A percentile compares a stretch with the other conserved stretches of the same genome.
These are phyloP conservation scores for Fragaria iinumae DNA, from an alignment of 306 rosid genomes.

Conservation along the genomic window DNA sequence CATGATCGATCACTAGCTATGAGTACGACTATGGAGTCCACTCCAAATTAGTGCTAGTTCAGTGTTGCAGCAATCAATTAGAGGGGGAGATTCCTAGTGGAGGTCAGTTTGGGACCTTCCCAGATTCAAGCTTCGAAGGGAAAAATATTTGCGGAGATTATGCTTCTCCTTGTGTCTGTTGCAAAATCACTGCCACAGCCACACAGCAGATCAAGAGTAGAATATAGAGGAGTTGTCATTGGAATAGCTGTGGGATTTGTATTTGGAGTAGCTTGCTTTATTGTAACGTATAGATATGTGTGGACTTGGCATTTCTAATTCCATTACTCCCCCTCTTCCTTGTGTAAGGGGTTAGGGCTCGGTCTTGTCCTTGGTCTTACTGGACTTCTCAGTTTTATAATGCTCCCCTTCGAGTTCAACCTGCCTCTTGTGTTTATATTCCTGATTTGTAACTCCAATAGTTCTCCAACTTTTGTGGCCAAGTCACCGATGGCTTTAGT, in stretches of 20 bases:
- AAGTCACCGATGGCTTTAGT: not conserved
- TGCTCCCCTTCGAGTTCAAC: not conserved
- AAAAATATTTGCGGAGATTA: slow-evolving; percentile 30
- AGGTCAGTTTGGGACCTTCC: slow-evolving; percentile 48
- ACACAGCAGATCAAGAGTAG: not conserved
- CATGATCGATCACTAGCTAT: no score
- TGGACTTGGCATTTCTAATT: slow-evolving; percentile 3
- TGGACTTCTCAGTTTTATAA: not conserved
- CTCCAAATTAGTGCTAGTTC: no score
- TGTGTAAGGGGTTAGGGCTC: not conserved
- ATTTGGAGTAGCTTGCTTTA: slow-evolving; percentile 18
- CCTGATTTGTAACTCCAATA: not conserved
- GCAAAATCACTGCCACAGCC: no score
- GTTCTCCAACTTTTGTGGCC: not conserved
- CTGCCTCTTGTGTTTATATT: not conserved
- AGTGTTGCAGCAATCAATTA: slow-evolving; percentile 46
- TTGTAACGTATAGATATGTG: not conserved
- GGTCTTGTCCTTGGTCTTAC: not conserved
- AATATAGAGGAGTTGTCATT: slow-evolving; percentile 14
- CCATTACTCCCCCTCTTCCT: not conserved
- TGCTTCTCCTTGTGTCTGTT: no score
- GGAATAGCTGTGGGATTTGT: slow-evolving; percentile 33
- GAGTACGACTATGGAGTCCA: no score
- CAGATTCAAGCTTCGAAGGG: slow-evolving; percentile 51
- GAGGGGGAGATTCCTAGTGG: slow-evolving; percentile 44